Base-by-base conservation (phyloP, 805 yeast genomes). In the Cyberlindnera veronae region DNA sequence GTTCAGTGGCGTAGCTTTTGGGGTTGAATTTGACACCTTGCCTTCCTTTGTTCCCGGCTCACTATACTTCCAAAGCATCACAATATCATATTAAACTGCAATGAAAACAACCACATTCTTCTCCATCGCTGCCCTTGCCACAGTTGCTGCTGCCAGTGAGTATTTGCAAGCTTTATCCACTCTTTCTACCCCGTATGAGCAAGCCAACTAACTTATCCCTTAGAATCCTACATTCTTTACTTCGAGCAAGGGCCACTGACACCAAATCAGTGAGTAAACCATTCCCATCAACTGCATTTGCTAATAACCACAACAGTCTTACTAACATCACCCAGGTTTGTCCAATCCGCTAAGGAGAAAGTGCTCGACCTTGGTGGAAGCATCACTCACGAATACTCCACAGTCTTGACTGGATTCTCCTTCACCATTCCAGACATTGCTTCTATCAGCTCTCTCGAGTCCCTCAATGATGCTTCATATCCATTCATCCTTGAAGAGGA, bases 401-500 rank as follows among this genome's bases (percentile, higher is more conserved):
- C 68, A 3, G 61, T 72, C 11, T 57, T 74, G 29, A 68, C 72
- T 40, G 80, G 80, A 1, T 73, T 74, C 53, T 62, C 75, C 6
- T 62, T 72, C 40, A 59, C 60, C 5, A 44, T 71, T 6, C 71
- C 74, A 11, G 57, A 57, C 18, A 49, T 51, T 11, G 51, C 42
- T 5, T 43, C 64, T 13, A 43, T 54, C 7, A 49, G 47, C 18
- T 41, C 59, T 11, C 38, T 58, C 9, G 49, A 48, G 22, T 27
- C 49, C 5, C 39, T 57, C 7, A 44, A 32, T 7, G 50, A 57
- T 41, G 28, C 47, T 2, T 51, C 58, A 29, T 68, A 53, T 50
- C 73, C 73, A 6, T 68, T 69, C 44, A 62, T 69, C 38, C 58
- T 74, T 30, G 79, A 74, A 50, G 63, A 57, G 27, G 79, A 74